Percentiles rank a stretch among this genome's conserved stretches.
These are phyloP conservation scores for Stylosanthes scabra DNA, from an alignment of 331 rosid species.

Conservation along the genomic window DNA sequence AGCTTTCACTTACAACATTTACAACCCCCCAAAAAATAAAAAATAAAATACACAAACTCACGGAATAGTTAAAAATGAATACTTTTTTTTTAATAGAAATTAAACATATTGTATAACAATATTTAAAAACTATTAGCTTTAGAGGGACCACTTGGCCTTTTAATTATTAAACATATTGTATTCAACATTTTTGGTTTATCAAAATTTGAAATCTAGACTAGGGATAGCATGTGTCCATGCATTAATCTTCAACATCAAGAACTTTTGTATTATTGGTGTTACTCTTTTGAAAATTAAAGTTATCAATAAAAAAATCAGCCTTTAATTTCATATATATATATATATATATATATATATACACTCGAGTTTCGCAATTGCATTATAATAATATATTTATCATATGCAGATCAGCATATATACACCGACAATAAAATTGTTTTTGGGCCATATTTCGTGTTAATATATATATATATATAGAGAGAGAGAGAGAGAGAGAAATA, in stretches of 20 bases:
- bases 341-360: too few species aligned
- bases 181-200: neutral
- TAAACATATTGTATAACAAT: too few species aligned
- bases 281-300: neutral
- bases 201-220: neutral
- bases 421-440: neutral
- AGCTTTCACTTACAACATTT: neutral
- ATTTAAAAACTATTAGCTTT: neutral
- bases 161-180: too few species aligned
- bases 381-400: neutral
- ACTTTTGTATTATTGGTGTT: neutral
- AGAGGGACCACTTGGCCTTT: neutral
- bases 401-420: neutral
- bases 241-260: neutral
- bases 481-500: too few species aligned
- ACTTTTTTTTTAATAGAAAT: too few species aligned
- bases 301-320: neutral
- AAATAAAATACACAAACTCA: too few species aligned
- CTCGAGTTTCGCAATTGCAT: neutral
- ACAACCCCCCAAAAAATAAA: too few species aligned
- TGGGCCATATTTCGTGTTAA: neutral
- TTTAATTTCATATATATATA: neutral
- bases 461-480: too few species aligned
- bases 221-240: neutral
- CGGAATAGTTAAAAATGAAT: too few species aligned